Evolutionary conservation across 163 green algal genomes (phyloP).

Genomic region (Coccomyxa subellipsoidea): DNA sequence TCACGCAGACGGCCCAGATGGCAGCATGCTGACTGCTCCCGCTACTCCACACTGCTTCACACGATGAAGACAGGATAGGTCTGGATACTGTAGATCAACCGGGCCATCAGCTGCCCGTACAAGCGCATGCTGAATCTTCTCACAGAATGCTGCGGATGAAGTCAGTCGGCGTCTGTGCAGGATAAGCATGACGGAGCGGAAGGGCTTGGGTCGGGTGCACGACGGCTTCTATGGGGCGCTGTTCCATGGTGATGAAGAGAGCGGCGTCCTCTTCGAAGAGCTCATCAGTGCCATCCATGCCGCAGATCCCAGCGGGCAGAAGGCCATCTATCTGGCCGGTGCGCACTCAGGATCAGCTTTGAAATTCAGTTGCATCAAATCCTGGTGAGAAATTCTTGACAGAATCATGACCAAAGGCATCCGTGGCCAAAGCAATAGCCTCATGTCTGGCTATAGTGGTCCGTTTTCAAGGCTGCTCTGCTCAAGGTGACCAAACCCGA

Average conservation of each 20-base stretch:
- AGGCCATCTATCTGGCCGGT: slow-evolving; percentile 30
- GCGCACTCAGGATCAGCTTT: background rate
- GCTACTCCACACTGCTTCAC: background rate
- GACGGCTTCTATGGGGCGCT: slow-evolving; percentile 15
- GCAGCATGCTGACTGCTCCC: background rate
- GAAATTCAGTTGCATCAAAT: background rate
- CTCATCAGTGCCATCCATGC: slow-evolving; percentile 9
- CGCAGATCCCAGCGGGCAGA: background rate
- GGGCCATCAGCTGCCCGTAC: background rate
- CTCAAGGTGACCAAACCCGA: no score
- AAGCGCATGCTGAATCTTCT: background rate
- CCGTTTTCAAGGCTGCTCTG: no score
- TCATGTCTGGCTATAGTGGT: no score
- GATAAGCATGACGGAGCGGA: slow-evolving; percentile 25
- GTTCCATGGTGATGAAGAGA: slow-evolving; percentile 4
- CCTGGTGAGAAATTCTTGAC: background rate
- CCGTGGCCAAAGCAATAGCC: background rate
- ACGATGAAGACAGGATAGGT: background rate
- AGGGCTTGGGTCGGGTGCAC: slow-evolving; percentile 24
- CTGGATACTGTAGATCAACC: background rate
- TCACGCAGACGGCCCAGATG: no score
- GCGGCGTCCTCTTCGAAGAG: slow-evolving; percentile 18
- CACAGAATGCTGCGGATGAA: background rate
- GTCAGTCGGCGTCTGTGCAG: background rate
- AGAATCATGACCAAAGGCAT: background rate